Evolutionary conservation across 148 eudicot genomes (phyloP).

Genomic region (Rhododendron ferrugineum): DNA sequence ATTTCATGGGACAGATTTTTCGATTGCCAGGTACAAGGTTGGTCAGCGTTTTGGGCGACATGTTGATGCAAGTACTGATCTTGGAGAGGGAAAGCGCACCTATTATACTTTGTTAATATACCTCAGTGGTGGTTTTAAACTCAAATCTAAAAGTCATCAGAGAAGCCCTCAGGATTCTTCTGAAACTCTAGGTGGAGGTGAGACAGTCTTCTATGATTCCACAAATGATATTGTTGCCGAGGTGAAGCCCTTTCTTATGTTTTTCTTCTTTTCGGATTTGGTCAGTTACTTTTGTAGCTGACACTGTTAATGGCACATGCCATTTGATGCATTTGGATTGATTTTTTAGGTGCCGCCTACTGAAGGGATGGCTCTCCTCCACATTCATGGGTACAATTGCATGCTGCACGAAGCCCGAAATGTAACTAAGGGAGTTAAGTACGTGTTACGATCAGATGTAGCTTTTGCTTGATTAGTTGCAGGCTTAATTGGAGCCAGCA

Average conservation of each 20-base stretch:
- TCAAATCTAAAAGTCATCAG: conserved; percentile 46
- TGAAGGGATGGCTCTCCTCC: conserved; percentile 93
- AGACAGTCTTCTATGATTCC: conserved; percentile 89
- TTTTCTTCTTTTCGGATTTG: background rate
- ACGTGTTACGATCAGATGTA: conserved; percentile 88
- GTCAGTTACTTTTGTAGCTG: background rate
- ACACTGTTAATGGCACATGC: background rate
- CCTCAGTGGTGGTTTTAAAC: conserved; percentile 60
- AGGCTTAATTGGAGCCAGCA: background rate
- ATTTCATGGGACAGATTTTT: background rate
- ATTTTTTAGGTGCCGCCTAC: conserved; percentile 64
- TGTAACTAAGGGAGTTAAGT: conserved; percentile 81
- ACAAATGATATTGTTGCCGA: conserved; percentile 75
- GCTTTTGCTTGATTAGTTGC: conserved; percentile 48
- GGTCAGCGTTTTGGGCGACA: conserved; percentile 94
- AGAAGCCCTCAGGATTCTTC: conserved; percentile 29
- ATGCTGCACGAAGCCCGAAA: conserved; percentile 94
- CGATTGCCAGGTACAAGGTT: conserved; percentile 60
- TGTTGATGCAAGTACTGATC: conserved; percentile 85
- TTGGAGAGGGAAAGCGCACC: conserved; percentile 73
- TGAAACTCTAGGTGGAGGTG: conserved; percentile 82
- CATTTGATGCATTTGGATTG: conserved; percentile 7
- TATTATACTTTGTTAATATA: conserved; percentile 76
- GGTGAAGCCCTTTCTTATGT: conserved; percentile 31
- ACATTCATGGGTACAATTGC: conserved; percentile 85